These are phyloP conservation scores for Cucurbitaria berberidis DNA, from an alignment of 2,329 filamentous ascomycete genomes.

Conservation along the genomic window DNA sequence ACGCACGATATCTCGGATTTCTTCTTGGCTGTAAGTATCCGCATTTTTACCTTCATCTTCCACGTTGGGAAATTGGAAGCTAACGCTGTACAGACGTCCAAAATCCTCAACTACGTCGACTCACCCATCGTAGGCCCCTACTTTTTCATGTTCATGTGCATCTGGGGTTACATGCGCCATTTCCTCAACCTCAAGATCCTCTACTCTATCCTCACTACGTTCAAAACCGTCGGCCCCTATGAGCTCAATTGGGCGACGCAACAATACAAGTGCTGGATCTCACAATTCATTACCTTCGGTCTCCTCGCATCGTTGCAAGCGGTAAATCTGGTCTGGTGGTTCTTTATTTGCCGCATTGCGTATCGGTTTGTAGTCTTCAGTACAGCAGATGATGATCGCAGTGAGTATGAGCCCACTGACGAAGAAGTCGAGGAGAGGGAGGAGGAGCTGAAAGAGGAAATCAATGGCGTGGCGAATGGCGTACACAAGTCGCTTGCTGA, in stretches of 20 bases:
- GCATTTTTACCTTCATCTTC: too few relatives aligned
- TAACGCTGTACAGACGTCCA: slow-evolving; percentile 70
- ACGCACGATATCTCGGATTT: slow-evolving; percentile 95
- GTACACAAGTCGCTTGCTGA: slow-evolving; percentile 37
- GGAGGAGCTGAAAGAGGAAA: slow-evolving; percentile 19
- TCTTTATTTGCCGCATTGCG: slow-evolving; percentile 76
- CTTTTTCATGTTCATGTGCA: slow-evolving; percentile 79
- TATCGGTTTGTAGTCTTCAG: slow-evolving; percentile 71
- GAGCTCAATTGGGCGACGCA: slow-evolving; percentile 76
- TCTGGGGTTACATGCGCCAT: slow-evolving; percentile 92
- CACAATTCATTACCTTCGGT: slow-evolving; percentile 69
- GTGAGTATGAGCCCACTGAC: slow-evolving; percentile 63
- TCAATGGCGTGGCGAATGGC: slow-evolving; percentile 19
- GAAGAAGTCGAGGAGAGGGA: slow-evolving; percentile 52
- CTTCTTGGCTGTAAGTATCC: slow-evolving; percentile 82
- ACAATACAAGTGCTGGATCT: slow-evolving; percentile 78
- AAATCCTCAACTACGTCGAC: slow-evolving; percentile 90
- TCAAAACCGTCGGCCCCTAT: slow-evolving; percentile 75
- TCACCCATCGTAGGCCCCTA: slow-evolving; percentile 79
- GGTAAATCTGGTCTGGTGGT: slow-evolving; percentile 83
- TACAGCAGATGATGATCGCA: slow-evolving; percentile 72
- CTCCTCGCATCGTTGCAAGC: slow-evolving; percentile 73
- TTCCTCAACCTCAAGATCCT: slow-evolving; percentile 81
- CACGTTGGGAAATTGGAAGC: neutral
- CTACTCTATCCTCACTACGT: slow-evolving; percentile 76